Base-by-base conservation (phyloP, 2,329 filamentous ascomycete genomes). In the Aspergillus uvarum region DNA sequence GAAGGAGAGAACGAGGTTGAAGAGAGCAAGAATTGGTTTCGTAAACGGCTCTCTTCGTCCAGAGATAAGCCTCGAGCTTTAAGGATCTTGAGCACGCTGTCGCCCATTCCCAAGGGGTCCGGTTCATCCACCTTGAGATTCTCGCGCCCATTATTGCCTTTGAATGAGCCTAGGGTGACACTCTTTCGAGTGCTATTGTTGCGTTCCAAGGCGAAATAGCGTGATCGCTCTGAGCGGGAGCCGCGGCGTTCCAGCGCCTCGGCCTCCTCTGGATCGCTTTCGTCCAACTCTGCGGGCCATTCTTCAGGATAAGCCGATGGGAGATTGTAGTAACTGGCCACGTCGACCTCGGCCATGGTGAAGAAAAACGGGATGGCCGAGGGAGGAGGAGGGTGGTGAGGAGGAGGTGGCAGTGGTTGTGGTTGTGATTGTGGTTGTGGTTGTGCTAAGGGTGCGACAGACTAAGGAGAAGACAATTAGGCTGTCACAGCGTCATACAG, bases 1-100 rank as follows among this genome's bases (percentile, higher is more conserved):
- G 91, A 87, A 2, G 95, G 95, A 0, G 92, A 96, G 79, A 99
- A 99, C 54, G 91, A 93, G 12, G 94, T 98, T 16, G 94, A 98
- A 11, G 93, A 97, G 22, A 99, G 85, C 58, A 99, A 85, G 77
- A 98, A 99, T 64, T 92, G 91, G 73, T 96, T 97, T 59, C 92
- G 87, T 67, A 96, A 77, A 69, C 88, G 86, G 56, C 85, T 78
- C 71, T 98, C 92, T 68, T 97, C 92, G 72, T 97, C 91, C 14
- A 97, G 83, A 0, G 89, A 87, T 47, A 97, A 76, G 2, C 92
- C 92, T 63, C 89, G 81, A 65, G 89, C 85, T 71, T 89, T 88
- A 69, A 99, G 78, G 42, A 91, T 86, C 68, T 88, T 84, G 56
- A 97, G 87, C 7, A 99, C 93, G 72, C 92, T 97, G 59, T 94